A percentile compares a stretch with the other conserved stretches of the same genome.
phyloP scores from a whole-genome alignment of 2,329 filamentous ascomycete genomes.

The Leptographium radiaticola region DNA sequence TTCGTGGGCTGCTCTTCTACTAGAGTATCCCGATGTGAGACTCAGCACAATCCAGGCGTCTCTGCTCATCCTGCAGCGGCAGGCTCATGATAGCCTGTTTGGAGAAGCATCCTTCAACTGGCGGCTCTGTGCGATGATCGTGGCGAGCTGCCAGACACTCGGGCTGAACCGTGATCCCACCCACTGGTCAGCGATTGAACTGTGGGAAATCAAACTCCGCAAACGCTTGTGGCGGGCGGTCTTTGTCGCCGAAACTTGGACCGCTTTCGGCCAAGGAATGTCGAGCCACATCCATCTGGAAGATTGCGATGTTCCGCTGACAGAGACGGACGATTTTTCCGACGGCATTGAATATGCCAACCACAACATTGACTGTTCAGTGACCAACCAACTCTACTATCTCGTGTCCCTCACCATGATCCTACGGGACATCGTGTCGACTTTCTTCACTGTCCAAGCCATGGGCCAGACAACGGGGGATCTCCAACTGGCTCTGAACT shows the following conservation, averaged over 20 bases:
- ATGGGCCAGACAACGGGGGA: neutral
- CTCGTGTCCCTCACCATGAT: constrained; percentile 2
- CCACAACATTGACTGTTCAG: too few species aligned
- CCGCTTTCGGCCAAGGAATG: constrained; percentile 4
- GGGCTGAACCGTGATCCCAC: neutral
- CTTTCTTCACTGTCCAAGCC: constrained; percentile 4
- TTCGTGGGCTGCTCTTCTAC: neutral
- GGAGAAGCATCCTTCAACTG: neutral
- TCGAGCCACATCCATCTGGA: constrained; percentile 2
- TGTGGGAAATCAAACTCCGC: constrained; percentile 3
- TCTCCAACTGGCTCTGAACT: neutral
- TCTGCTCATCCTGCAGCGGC: constrained; percentile 3
- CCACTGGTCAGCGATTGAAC: neutral
- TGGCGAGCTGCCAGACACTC: neutral
- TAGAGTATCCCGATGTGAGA: neutral
- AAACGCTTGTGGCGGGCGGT: constrained; percentile 6
- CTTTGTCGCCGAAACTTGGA: constrained; percentile 3
- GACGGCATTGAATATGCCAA: too few species aligned
- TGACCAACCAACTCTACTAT: neutral
- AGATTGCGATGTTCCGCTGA: neutral
- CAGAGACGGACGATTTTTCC: neutral
- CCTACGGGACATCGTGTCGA: neutral
- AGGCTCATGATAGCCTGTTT: neutral
- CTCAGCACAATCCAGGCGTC: constrained; percentile 1
- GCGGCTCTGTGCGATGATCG: neutral